Percentiles rank a stretch among this genome's conserved stretches.
Conservation (phyloP, 371 early-diverging fungal species). For the Phascolomyces articulosus region DNA sequence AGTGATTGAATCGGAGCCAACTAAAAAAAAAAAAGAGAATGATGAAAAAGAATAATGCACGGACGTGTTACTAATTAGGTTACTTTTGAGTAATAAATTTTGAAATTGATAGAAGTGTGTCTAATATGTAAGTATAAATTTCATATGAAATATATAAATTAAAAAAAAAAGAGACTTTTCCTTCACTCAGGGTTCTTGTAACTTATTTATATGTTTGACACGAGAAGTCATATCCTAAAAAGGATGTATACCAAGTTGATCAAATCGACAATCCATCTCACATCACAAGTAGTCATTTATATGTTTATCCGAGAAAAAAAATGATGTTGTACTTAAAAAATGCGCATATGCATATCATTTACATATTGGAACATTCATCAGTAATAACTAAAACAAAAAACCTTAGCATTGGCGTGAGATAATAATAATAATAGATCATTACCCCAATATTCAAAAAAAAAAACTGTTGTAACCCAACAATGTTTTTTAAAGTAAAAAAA, state of each 20-base stretch:
- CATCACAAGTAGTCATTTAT: not conserved
- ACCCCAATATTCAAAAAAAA: not conserved
- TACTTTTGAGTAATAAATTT: not conserved
- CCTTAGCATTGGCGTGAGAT: not conserved
- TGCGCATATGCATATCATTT: too few species aligned
- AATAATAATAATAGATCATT: not conserved
- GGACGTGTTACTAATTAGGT: not conserved
- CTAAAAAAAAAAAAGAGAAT: not conserved
- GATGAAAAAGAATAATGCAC: not conserved
- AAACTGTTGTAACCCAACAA: too few species aligned
- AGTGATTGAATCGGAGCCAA: slow-evolving; percentile 2
- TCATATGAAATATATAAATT: too few species aligned
- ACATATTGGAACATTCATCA: too few species aligned
- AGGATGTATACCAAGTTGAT: not conserved
- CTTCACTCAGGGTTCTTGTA: not conserved
- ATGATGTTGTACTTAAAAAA: too few species aligned
- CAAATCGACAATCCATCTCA: not conserved
- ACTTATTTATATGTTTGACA: not conserved
- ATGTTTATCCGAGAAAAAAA: too few species aligned
- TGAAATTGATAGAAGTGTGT: not conserved
- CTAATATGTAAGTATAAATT: not conserved
- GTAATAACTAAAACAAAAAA: too few species aligned
- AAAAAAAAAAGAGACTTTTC: too few species aligned
- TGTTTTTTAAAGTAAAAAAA: not conserved
- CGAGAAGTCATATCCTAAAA: not conserved